Evolutionary conservation across 192 early-diverging fungal species (phyloP).

Genomic region (Rhizoclosmatium globosum): DNA sequence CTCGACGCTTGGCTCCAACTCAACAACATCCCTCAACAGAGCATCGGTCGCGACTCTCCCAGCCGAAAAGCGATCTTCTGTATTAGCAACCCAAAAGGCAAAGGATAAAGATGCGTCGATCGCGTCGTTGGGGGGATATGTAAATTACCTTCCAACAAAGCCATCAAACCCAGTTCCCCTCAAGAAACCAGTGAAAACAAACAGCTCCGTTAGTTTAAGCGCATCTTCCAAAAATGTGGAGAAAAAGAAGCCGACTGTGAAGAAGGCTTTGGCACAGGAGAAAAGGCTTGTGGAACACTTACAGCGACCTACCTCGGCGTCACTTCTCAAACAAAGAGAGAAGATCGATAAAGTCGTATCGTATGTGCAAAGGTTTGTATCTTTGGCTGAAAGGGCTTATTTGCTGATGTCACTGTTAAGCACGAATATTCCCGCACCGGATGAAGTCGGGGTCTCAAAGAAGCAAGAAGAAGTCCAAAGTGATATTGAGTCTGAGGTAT

Average conservation of each 20-base stretch:
- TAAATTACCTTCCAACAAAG: neutral
- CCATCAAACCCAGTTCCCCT: neutral
- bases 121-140: neutral
- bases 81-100: neutral
- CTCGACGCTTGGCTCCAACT: neutral
- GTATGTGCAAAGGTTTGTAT: neutral
- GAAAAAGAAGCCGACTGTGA: neutral
- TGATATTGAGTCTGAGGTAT: neutral
- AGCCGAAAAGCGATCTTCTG: neutral
- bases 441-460: neutral
- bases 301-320: slow-evolving; percentile 21
- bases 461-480: neutral
- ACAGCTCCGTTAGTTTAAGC: neutral
- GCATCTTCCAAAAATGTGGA: neutral
- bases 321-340: slow-evolving; percentile 21
- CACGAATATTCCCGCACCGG: neutral
- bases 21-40: neutral
- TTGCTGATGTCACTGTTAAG: neutral
- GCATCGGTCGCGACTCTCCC: neutral
- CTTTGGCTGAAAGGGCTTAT: neutral
- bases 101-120: neutral
- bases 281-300: slow-evolving; percentile 3
- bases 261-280: neutral
- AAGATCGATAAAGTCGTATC: slow-evolving; percentile 4
- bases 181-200: neutral